These are phyloP conservation scores for Lactarius psammicola DNA, from an alignment of 768 basidiomycete species.

Conservation along the genomic window DNA sequence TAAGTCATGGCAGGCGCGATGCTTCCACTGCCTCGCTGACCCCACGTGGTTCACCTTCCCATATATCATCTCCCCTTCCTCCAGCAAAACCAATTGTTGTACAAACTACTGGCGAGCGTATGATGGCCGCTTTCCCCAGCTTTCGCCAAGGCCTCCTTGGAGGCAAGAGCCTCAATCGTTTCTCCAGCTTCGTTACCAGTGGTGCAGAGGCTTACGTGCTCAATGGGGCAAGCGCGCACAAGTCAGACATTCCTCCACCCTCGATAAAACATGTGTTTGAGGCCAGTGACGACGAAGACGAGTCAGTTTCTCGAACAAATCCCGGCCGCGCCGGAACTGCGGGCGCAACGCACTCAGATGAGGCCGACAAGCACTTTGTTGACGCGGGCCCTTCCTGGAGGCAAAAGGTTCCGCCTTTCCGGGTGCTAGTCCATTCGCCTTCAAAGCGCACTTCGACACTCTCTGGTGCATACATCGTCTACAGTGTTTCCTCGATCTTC, in stretches of 20 bases:
- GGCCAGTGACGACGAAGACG: conserved; percentile 38
- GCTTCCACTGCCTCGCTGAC: conserved; percentile 50
- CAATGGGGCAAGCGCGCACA: conserved; percentile 50
- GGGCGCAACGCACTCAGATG: conserved; percentile 32
- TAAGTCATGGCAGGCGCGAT: conserved; percentile 35
- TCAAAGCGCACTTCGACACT: conserved; percentile 67
- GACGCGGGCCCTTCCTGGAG: conserved; percentile 73
- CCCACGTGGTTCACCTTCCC: conserved; percentile 42
- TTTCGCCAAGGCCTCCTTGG: conserved; percentile 70
- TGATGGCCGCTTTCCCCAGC: conserved; percentile 51
- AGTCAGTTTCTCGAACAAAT: conserved; percentile 40
- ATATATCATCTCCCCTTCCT: conserved; percentile 30
- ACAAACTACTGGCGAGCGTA: conserved; percentile 70
- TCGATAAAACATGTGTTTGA: conserved; percentile 29
- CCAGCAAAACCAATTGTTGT: conserved; percentile 47
- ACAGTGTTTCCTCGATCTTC: conserved; percentile 76
- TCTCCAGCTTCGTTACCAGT: conserved; percentile 82
- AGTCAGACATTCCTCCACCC: conserved; percentile 29
- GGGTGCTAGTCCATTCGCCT: conserved; percentile 75
- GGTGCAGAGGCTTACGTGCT: conserved; percentile 83
- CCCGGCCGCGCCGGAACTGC: conserved; percentile 32
- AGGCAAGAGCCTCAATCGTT: conserved; percentile 78
- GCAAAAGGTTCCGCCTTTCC: conserved; percentile 68
- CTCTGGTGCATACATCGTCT: conserved; percentile 72
- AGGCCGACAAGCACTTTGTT: conserved; percentile 69